Conservation (phyloP, 1,284 basidiomycete species). For the Ganoderma boninense region DNA sequence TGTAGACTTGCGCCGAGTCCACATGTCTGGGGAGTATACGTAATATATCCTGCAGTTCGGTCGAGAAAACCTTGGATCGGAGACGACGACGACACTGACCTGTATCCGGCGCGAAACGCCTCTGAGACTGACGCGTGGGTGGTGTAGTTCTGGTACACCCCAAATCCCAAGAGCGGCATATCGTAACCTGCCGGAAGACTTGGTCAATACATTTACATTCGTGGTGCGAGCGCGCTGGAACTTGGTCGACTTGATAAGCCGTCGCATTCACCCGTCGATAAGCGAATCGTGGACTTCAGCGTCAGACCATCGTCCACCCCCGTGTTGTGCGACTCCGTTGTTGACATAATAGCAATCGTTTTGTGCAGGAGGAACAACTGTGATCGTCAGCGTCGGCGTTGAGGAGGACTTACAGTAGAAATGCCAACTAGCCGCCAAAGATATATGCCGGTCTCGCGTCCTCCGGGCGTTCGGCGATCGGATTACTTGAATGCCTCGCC, state of each 20-base stretch:
- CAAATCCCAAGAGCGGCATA: slow-evolving; percentile 83
- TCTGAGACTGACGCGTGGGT: slow-evolving; percentile 66
- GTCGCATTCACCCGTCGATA: slow-evolving; percentile 26
- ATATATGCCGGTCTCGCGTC: too few species aligned
- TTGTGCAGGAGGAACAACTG: neutral
- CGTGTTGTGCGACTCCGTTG: neutral
- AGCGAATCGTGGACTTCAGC: slow-evolving; percentile 16
- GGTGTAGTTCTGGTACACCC: slow-evolving; percentile 80
- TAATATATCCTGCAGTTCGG: neutral
- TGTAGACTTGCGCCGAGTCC: slow-evolving; percentile 78
- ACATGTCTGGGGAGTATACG: slow-evolving; percentile 61
- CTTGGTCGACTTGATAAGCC: neutral
- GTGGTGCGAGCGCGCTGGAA: neutral
- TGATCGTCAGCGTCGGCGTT: neutral
- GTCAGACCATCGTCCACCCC: neutral
- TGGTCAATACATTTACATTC: neutral
- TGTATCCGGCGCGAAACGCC: slow-evolving; percentile 77
- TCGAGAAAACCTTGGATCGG: neutral
- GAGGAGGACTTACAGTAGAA: neutral
- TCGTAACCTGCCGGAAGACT: slow-evolving; percentile 47
- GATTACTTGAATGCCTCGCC: neutral
- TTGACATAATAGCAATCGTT: neutral
- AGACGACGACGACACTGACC: slow-evolving; percentile 23
- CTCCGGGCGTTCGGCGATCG: neutral
- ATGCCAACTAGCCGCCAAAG: neutral